Evolutionary conservation across 164 flowering plant species (phyloP).

Genomic region (Vitis vinifera): DNA sequence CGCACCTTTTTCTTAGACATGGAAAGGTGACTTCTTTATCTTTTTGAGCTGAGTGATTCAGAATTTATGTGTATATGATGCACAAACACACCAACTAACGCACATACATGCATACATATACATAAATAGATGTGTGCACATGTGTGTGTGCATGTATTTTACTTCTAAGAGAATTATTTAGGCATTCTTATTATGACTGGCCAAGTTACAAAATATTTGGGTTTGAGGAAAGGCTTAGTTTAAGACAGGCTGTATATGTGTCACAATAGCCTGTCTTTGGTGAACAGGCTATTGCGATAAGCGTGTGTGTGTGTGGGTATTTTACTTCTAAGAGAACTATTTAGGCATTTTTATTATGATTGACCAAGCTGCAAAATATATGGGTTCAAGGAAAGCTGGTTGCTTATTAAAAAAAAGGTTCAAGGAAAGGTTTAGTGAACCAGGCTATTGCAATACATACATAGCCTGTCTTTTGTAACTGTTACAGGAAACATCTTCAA

Average conservation of each 20-base stretch:
- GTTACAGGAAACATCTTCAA: no score
- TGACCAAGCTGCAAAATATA: background rate
- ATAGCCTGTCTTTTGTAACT: no score
- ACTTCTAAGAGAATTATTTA: background rate
- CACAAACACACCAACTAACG: background rate
- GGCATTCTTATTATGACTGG: background rate
- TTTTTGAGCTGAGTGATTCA: background rate
- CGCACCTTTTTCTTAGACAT: slow-evolving; percentile 92
- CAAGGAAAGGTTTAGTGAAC: no score
- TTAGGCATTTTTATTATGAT: background rate
- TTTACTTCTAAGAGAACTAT: background rate
- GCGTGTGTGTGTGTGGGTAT: no score
- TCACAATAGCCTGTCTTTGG: no score
- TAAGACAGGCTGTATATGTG: no score
- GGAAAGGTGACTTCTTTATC: slow-evolving; percentile 59
- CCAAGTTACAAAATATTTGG: background rate
- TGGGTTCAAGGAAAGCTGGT: background rate
- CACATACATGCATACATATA: no score
- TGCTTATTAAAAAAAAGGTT: no score
- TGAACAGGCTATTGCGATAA: no score
- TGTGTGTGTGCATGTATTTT: no score
- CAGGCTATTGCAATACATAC: no score
- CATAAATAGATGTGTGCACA: no score
- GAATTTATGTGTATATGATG: background rate
- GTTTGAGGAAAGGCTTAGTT: background rate